phyloP scores from a whole-genome alignment of 164 flowering plant genomes.

The Vitis labrusca region DNA sequence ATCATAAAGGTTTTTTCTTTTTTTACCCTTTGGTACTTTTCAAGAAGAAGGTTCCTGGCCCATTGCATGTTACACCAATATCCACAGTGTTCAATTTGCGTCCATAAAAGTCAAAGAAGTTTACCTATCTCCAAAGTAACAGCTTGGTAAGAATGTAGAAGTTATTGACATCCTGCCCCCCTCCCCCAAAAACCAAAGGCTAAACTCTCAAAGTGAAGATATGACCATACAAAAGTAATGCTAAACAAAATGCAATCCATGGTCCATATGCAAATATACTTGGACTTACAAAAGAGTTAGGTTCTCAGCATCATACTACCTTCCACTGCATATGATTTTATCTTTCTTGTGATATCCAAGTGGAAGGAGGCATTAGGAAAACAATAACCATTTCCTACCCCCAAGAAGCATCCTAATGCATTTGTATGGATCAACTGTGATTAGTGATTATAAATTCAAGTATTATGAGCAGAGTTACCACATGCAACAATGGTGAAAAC shows the following conservation, averaged over 20 bases:
- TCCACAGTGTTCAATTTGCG: slow-evolving; percentile 76
- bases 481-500: too few species aligned
- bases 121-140: slow-evolving; percentile 46
- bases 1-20: background rate
- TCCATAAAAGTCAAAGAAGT: slow-evolving; percentile 91
- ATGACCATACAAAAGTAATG: background rate
- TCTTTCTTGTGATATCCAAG: too few species aligned
- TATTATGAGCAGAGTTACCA: too few species aligned
- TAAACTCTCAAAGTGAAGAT: background rate
- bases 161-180: background rate
- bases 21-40: slow-evolving; percentile 79
- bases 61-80: slow-evolving; percentile 90
- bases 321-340: too few species aligned
- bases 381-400: too few species aligned
- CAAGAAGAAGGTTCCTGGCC: slow-evolving; percentile 58
- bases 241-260: background rate
- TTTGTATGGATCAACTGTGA: too few species aligned
- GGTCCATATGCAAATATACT: background rate
- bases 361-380: too few species aligned
- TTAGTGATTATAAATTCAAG: too few species aligned
- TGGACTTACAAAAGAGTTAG: background rate
- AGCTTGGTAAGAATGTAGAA: background rate
- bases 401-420: too few species aligned
- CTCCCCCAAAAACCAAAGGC: background rate
- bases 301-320: background rate